Evolutionary conservation across 2,329 filamentous ascomycete genomes (phyloP), one percentile per base, ranked within the genome.

Genomic region (Botrytis porri): DNA sequence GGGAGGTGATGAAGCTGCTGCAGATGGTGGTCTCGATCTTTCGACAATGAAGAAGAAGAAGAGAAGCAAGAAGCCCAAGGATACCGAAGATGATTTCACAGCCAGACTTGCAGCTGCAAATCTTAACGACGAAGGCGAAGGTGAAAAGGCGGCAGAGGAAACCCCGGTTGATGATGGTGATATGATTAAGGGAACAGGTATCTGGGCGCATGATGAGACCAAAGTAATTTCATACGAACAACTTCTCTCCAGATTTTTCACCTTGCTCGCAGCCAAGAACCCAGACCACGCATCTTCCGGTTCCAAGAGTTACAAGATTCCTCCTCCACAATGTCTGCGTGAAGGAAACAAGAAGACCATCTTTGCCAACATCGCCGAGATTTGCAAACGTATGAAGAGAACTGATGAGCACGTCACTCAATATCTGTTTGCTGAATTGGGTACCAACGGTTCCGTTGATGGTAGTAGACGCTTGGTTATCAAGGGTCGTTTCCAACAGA

Each of bases 331-430:
- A 87, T 98, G 96, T 86, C 90, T 98, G 82, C 95, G 96, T 86
- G 96, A 99, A 94, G 96, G 96, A 83, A 99, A 99, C 90, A 97
- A 97, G 90, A 97, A 97, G 91, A 99, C 96, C 76, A 97, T 99
- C 81, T 99, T 99, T 81, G 96, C 95, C 87, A 99, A 99, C 87
- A 96, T 99, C 81, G 90, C 94, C 82, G 96, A 99, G 83, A 98
- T 99, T 81, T 97, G 94, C 89, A 97, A 97, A 89, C 91, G 95
- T 80, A 98, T 99, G 95, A 99, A 99, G 91, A 90, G 96, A 83
- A 95, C 93, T 76, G 95, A 98, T 82, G 96, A 99, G 85, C 96
- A 98, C 86, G 93, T 99, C 77, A 98, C 94, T 70, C 92, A 95
- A 80, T 98, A 98, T 86, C 85, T 99, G 83, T 98, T 99, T 84